Evolutionary conservation across 306 rosid species (phyloP).

Genomic region (Sicyos baderoa): DNA sequence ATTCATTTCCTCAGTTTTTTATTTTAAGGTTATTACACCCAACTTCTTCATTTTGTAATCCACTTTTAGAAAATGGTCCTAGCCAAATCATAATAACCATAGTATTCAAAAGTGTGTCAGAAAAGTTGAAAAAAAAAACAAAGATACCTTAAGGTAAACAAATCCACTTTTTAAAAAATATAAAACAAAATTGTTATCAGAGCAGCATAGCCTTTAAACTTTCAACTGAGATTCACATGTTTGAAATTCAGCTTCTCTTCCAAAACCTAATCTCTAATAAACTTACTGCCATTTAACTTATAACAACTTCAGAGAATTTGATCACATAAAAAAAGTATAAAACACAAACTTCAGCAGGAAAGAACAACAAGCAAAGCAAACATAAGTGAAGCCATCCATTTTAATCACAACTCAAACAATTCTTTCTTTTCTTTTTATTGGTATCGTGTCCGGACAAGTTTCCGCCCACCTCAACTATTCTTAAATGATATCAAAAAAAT

Average conservation of each 20-base stretch:
- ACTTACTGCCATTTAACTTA: not conserved
- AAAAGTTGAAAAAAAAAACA: constrained; percentile 12
- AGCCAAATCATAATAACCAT: not conserved
- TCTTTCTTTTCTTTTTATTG: no score
- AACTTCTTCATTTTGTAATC: constrained; percentile 1
- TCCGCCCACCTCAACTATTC: no score
- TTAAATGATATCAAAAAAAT: no score
- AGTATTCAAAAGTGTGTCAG: not conserved
- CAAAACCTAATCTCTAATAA: not conserved
- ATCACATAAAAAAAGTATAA: not conserved
- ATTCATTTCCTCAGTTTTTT: not conserved
- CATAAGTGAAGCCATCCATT: not conserved
- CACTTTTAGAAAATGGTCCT: not conserved
- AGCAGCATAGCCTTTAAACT: not conserved
- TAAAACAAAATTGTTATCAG: not conserved
- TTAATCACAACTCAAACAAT: not conserved
- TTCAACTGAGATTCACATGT: not conserved
- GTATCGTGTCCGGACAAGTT: no score
- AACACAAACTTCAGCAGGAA: not conserved
- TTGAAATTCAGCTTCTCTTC: not conserved
- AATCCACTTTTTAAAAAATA: not conserved
- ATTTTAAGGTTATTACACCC: not conserved
- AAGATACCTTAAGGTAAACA: not conserved
- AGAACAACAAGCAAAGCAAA: not conserved
- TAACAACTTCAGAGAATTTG: not conserved